phyloP scores from a whole-genome alignment of 2,329 filamentous ascomycete genomes.

The Incumbomyces lentus region DNA sequence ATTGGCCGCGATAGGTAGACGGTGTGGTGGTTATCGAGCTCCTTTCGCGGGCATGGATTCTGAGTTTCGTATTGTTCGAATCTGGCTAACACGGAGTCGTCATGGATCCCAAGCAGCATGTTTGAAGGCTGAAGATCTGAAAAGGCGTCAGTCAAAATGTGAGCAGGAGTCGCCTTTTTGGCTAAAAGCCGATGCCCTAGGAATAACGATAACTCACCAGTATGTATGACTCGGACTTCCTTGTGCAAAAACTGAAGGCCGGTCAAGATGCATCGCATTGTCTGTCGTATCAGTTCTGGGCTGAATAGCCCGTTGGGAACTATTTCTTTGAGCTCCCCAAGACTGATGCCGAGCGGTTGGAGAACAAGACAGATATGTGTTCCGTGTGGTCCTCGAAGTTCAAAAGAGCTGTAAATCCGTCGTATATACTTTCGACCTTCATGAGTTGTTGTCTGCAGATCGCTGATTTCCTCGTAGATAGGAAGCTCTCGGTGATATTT shows the following conservation, averaged over 20 bases:
- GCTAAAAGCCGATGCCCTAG: conserved; percentile 31
- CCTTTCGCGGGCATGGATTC: conserved; percentile 34
- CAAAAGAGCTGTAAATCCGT: conserved; percentile 16
- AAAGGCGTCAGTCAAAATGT: too few species aligned
- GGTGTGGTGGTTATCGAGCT: conserved; percentile 28
- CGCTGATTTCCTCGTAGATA: conserved; percentile 15
- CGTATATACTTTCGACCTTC: conserved; percentile 15
- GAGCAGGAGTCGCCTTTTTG: too few species aligned
- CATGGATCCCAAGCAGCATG: conserved; percentile 30
- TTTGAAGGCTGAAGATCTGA: too few species aligned
- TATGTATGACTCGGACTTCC: conserved; percentile 37
- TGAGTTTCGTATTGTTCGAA: conserved; percentile 34
- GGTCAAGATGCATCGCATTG: background rate
- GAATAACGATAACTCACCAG: conserved; percentile 32
- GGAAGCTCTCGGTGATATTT: conserved; percentile 15
- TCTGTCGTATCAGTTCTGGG: background rate
- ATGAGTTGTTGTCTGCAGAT: conserved; percentile 12
- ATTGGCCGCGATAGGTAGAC: conserved; percentile 36
- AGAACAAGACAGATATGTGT: conserved; percentile 21
- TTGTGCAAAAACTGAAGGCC: conserved; percentile 28
- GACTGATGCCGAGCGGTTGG: conserved; percentile 15
- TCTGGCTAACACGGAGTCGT: conserved; percentile 31
- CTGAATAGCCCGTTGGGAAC: background rate
- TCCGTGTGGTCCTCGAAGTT: conserved; percentile 14
- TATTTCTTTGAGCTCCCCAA: background rate